Evolutionary conservation across 441 rosid species (phyloP), one percentile per base, ranked within the genome.

Genomic region (Pelargonium cotyledonis): DNA sequence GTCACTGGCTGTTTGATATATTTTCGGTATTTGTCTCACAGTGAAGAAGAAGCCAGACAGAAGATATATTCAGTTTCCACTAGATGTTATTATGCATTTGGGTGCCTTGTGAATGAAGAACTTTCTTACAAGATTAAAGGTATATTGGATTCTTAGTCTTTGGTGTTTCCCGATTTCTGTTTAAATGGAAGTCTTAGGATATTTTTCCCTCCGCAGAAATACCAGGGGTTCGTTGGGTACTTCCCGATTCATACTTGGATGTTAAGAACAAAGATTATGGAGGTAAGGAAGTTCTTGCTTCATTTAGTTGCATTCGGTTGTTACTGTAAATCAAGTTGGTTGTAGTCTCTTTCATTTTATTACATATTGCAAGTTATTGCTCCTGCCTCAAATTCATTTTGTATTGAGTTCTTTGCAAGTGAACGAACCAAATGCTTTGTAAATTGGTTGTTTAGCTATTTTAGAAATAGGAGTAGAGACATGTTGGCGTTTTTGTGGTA

Each of bases 1-100:
- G 43, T 40, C 43, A 40, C 43, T 40, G 9, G 10, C 43, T 4
- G 21, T 31, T 65, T 65, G 5, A 8, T 49, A 41, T 29, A 16
- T 49, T 21, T 63, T 5, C 2, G 63, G 11, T 6, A 18, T 23
- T 2, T 40, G 43, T n/a, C 35, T 15, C 7, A 55, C 81, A 95
- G 99, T 65, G 97, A 87, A 80, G 89, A 86, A 23, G 92, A 87
- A 74, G 99, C 99, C 12, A 86, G 97, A 79, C 90, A 79, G 92
- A 95, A 91, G 76, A 80, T 95, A 41, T 95, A 95, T 70, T 88
- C 95, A 0, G 97, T 91, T 68, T 95, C 99, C 11, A 90, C 96
- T 6, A 72, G 87, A 69, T 83, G 84, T 66, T 91, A 94, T 79
- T 95, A 0, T 79, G 97, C 97, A 44, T 95, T 95, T 73, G 97